phyloP scores from a whole-genome alignment of 495 filamentous ascomycete genomes.

The Neurospora cerealis region DNA sequence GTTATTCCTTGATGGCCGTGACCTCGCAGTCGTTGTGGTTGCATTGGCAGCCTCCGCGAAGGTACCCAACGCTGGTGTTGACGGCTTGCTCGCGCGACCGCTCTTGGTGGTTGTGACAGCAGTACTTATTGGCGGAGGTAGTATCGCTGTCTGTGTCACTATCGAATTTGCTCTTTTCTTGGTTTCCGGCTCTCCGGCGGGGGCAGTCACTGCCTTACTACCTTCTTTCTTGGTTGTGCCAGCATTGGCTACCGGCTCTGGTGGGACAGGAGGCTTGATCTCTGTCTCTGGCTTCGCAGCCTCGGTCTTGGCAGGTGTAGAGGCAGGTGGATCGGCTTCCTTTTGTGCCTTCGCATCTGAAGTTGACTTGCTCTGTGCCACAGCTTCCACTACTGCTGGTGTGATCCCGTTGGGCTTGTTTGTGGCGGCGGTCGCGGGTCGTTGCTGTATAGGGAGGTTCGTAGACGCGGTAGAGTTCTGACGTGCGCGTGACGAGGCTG shows the following conservation, averaged over 20 bases:
- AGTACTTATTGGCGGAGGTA: conserved; percentile 20
- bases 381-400: conserved; percentile 17
- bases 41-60: conserved; percentile 39
- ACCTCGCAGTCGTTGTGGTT: conserved; percentile 8
- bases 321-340: conserved; percentile 6
- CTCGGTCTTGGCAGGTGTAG: conserved; percentile 7
- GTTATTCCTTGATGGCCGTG: conserved; percentile 16
- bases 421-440: conserved; percentile 51
- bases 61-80: conserved; percentile 42
- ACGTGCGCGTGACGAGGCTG: conserved; percentile 56
- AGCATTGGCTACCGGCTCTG: conserved; percentile 12
- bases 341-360: conserved; percentile 26
- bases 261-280: conserved; percentile 4
- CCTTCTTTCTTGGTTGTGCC: conserved; percentile 20
- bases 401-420: conserved; percentile 29
- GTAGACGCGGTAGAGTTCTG: conserved; percentile 53
- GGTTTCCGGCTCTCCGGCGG: conserved; percentile 1
- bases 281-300: conserved; percentile 14
- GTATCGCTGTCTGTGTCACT: conserved; percentile 22
- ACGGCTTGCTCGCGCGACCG: conserved; percentile 54
- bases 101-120: conserved; percentile 44
- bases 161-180: conserved; percentile 18
- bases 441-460: conserved; percentile 42
- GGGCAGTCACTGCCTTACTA: conserved; percentile 8
- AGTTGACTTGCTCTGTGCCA: conserved; percentile 21